These are phyloP conservation scores for Aethionema arabicum DNA, from an alignment of 345 rosid genomes.

Conservation along the genomic window DNA sequence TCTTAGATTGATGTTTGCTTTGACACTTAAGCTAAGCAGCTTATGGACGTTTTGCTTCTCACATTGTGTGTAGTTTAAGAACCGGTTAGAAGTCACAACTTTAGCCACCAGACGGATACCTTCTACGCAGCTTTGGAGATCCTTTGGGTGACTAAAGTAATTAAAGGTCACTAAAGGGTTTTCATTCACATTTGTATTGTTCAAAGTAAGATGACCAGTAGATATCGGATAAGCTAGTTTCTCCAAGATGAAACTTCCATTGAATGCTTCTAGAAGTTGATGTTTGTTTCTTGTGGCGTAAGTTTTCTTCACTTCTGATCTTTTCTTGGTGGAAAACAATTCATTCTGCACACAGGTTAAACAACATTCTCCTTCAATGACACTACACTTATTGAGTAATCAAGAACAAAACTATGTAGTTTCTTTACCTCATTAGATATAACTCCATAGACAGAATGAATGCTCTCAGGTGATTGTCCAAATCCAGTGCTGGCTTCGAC, in stretches of 20 bases:
- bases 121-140: slow-evolving; percentile 67
- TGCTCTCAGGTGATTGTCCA: slow-evolving; percentile 72
- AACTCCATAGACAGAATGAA: slow-evolving; percentile 77
- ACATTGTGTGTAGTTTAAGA: slow-evolving; percentile 56
- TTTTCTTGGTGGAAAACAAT: slow-evolving; percentile 67
- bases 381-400: too few species aligned
- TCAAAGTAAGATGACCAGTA: slow-evolving; percentile 63
- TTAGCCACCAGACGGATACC: slow-evolving; percentile 61
- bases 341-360: slow-evolving; percentile 29
- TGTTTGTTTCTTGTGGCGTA: slow-evolving; percentile 53
- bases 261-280: slow-evolving; percentile 74
- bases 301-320: slow-evolving; percentile 56
- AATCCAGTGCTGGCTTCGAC: slow-evolving; percentile 95
- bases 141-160: slow-evolving; percentile 78
- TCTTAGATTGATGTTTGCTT: slow-evolving; percentile 78
- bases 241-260: slow-evolving; percentile 91
- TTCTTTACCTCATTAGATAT: slow-evolving; percentile 74
- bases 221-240: slow-evolving; percentile 74
- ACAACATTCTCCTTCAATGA: slow-evolving; percentile 20
- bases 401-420: not conserved
- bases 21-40: slow-evolving; percentile 65
- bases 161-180: slow-evolving; percentile 91
- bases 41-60: slow-evolving; percentile 52
- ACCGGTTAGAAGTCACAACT: slow-evolving; percentile 62
- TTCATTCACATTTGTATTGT: slow-evolving; percentile 65